A percentile compares a stretch with the other conserved stretches of the same genome.
Evolutionary conservation across 805 yeast species (phyloP).

Genomic region (Candida coleopterorum): DNA sequence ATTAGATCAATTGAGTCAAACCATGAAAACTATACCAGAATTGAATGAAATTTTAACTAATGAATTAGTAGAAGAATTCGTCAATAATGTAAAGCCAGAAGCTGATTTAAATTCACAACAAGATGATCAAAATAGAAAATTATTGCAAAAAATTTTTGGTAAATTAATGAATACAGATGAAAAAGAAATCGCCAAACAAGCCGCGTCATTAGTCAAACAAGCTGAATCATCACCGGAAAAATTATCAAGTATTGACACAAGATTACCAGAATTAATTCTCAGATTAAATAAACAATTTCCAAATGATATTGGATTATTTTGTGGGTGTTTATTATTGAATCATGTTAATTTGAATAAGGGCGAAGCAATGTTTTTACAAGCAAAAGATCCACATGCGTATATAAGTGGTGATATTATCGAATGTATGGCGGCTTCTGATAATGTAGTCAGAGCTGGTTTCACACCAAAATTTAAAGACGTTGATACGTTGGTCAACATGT

Average conservation of each 20-base stretch:
- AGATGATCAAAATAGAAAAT: conserved; percentile 54
- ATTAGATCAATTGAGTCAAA: conserved; percentile 63
- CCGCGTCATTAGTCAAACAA: conserved; percentile 62
- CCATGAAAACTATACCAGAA: conserved; percentile 73
- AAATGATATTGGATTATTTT: conserved; percentile 88
- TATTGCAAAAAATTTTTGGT: conserved; percentile 72
- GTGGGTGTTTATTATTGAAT: conserved; percentile 90
- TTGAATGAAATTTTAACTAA: conserved; percentile 65
- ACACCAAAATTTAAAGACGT: conserved; percentile 99
- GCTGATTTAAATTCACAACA: conserved; percentile 47
- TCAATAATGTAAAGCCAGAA: conserved; percentile 39
- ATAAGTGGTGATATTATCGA: conserved; percentile 96
- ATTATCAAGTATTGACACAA: conserved; percentile 44
- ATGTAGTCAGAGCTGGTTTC: conserved; percentile 97
- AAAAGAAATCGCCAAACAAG: conserved; percentile 47
- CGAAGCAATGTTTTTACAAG: conserved; percentile 94
- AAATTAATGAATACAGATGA: conserved; percentile 83
- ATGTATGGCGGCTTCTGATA: conserved; percentile 99
- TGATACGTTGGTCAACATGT: conserved; percentile 78
- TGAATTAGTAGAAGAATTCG: conserved; percentile 51
- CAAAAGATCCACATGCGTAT: conserved; percentile 98
- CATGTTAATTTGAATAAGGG: conserved; percentile 81
- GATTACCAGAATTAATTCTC: conserved; percentile 67
- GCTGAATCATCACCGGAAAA: conserved; percentile 55
- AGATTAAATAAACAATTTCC: conserved; percentile 88